Evolutionary conservation across 23 red algal genomes (phyloP).

Genomic region (Gracilaria vermiculophylla): DNA sequence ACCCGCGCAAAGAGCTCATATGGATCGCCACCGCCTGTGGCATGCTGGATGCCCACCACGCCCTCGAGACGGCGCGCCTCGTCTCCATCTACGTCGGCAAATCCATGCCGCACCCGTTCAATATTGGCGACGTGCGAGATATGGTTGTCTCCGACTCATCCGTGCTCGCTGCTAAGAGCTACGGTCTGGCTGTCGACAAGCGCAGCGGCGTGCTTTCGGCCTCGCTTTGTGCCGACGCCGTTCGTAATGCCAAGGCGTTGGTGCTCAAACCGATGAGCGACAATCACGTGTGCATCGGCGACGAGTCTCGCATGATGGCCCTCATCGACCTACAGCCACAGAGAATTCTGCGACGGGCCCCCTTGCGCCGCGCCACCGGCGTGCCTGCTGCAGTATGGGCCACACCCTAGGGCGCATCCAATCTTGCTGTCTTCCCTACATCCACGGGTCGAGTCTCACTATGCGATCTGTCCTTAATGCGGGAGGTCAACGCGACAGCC

Average conservation of each 20-base stretch:
- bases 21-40: constrained; percentile 62
- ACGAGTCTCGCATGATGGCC: constrained; percentile 52
- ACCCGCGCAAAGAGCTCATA: constrained; percentile 53
- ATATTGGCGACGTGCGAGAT: constrained; percentile 27
- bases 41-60: constrained; percentile 58
- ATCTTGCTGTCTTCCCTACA: constrained; percentile 59
- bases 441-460: constrained; percentile 64
- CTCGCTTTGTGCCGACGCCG: constrained; percentile 28
- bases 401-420: background rate
- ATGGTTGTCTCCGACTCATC: constrained; percentile 36
- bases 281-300: constrained; percentile 62
- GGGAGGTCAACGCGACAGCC: constrained; percentile 60
- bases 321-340: constrained; percentile 36
- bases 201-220: too few relatives aligned
- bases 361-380: too few relatives aligned
- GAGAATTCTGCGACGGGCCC: constrained; percentile 57
- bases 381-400: too few relatives aligned
- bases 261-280: constrained; percentile 58
- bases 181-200: constrained; percentile 39
- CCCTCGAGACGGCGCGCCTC: constrained; percentile 39
- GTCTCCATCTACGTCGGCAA: too few relatives aligned
- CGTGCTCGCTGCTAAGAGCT: constrained; percentile 44
- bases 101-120: background rate
- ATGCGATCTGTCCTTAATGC: constrained; percentile 58
- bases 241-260: constrained; percentile 55